Base-by-base conservation (phyloP, 2,329 filamentous ascomycete genomes). In the Aotearoamyces nothofagi region DNA sequence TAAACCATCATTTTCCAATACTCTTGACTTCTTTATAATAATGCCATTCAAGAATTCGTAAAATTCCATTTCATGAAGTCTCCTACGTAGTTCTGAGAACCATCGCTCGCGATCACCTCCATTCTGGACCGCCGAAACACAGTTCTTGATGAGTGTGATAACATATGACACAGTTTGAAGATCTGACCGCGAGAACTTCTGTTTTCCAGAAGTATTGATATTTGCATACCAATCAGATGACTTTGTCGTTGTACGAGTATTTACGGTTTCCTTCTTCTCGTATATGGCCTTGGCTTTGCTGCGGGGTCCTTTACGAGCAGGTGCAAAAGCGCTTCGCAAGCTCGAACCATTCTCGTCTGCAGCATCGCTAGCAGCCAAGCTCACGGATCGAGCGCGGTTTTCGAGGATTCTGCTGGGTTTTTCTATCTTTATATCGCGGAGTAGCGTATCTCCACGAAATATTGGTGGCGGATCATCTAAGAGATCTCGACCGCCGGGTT, bases 1-100 rank as follows among this genome's bases (percentile, higher is more conserved):
- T 0, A 65, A 41, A 0, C 59, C 58, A 3, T 44, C 35, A 15
- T 53, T 17, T 5, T 47, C 43, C 8, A 49, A 27, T 6, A 46
- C 30, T 17, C 34, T 39, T 4, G 42, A 44, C 22, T 44, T 38
- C 27, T 43, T 42, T 29, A 49, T 25, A 4, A 46, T 20, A 5
- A 32, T 17, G 4, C 31, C 29, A 13, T 25, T 39, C 7, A 46
- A 26, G 13, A 42, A 43, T 6, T 29, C 20, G 16, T 36, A 46
- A 17, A 50, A 41, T 10, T 43, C 37, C 39, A 49, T 45, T 6
- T 46, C 34, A 15, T 48, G 43, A 11, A 51, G 27, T 17, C 34
- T 33, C 2, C 27, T 30, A 4, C 46, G 40, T 3, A 49, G 31
- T 9, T 40, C 31, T 10, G 15, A n/a, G 5, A 39, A 28, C 9